phyloP scores from a whole-genome alignment of 768 basidiomycete species.

The Boletus rubroflammeus region DNA sequence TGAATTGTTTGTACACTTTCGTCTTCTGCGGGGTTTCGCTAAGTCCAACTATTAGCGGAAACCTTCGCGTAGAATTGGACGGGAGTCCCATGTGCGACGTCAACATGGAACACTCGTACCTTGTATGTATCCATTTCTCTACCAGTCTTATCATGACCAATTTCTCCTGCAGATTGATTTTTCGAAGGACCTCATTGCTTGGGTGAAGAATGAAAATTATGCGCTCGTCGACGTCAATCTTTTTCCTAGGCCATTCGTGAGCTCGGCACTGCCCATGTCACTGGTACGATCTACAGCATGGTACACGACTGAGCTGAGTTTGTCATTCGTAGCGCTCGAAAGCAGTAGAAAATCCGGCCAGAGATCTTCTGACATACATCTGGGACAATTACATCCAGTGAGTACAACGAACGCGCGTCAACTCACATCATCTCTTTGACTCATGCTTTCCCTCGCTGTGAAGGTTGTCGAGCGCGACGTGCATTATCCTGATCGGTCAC shows the following conservation, averaged over 20 bases:
- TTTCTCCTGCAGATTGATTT: constrained; percentile 72
- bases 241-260: constrained; percentile 53
- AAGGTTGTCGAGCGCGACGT: constrained; percentile 69
- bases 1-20: constrained; percentile 71
- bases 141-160: neutral
- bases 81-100: constrained; percentile 70
- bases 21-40: neutral
- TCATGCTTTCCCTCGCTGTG: neutral
- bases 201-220: constrained; percentile 66
- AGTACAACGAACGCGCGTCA: constrained; percentile 25
- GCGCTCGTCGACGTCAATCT: constrained; percentile 86
- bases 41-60: constrained; percentile 55
- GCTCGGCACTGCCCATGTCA: constrained; percentile 21
- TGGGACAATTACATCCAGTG: constrained; percentile 98
- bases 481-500: constrained; percentile 82
- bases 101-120: constrained; percentile 75
- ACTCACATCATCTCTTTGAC: neutral
- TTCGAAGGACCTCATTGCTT: constrained; percentile 73
- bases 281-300: constrained; percentile 29
- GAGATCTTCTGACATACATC: constrained; percentile 70
- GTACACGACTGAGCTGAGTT: neutral
- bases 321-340: constrained; percentile 36
- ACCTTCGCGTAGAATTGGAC: constrained; percentile 79
- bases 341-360: constrained; percentile 42
- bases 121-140: constrained; percentile 45